These are phyloP conservation scores for Termitomyces heimii DNA, from an alignment of 768 basidiomycete genomes.

Conservation along the genomic window DNA sequence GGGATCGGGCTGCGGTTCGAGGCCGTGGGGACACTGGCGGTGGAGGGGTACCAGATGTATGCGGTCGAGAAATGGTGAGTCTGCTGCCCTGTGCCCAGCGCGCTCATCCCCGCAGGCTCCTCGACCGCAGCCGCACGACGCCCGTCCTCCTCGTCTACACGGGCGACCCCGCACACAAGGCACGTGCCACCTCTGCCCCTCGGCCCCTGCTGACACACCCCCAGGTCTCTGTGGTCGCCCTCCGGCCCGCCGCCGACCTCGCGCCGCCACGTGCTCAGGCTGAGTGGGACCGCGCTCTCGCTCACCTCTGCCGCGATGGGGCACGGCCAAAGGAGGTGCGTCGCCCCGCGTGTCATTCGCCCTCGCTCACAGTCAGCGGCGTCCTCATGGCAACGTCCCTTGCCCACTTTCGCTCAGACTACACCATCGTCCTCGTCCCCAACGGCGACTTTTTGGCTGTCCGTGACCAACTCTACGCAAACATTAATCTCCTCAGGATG, in stretches of 20 bases:
- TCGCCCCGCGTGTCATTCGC: too few relatives aligned
- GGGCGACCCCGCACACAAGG: slow-evolving; percentile 65
- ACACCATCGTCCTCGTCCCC: slow-evolving; percentile 77
- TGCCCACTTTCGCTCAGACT: slow-evolving; percentile 84
- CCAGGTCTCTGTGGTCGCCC: slow-evolving; percentile 56
- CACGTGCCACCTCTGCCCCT: slow-evolving; percentile 14
- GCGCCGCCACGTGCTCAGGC: slow-evolving; percentile 35
- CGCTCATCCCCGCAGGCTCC: slow-evolving; percentile 42
- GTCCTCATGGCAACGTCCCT: slow-evolving; percentile 77
- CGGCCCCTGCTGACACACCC: background rate
- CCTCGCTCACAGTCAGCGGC: slow-evolving; percentile 40
- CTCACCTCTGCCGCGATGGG: slow-evolving; percentile 58
- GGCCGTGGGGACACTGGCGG: slow-evolving; percentile 39
- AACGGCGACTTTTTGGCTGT: slow-evolving; percentile 58
- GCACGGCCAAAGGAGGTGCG: slow-evolving; percentile 63
- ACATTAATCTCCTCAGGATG: slow-evolving; percentile 81
- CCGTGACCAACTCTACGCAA: slow-evolving; percentile 67
- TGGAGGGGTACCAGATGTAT: slow-evolving; percentile 73
- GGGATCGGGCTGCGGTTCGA: slow-evolving; percentile 38
- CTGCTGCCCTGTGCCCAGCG: background rate
- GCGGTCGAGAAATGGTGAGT: slow-evolving; percentile 79
- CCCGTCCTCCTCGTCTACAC: slow-evolving; percentile 71
- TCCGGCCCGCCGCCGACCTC: slow-evolving; percentile 39
- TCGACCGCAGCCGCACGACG: slow-evolving; percentile 55
- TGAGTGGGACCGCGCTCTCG: slow-evolving; percentile 59